Evolutionary conservation across 108 stramenopile species (phyloP).

Genomic region (Nitzschia inconspicua): DNA sequence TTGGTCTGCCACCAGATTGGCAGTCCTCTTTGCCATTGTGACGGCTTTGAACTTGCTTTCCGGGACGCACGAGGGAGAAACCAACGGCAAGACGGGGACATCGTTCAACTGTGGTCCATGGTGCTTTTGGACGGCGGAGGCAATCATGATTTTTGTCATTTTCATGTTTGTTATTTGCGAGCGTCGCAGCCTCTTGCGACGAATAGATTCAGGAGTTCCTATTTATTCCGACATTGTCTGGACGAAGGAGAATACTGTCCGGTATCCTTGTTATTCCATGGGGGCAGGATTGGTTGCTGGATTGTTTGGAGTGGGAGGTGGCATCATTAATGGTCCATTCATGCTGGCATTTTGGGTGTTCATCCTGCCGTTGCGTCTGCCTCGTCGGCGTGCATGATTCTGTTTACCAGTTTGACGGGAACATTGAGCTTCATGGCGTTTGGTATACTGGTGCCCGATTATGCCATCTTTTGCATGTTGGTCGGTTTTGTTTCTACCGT

Average conservation of each 20-base stretch:
- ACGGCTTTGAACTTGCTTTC: conserved; percentile 60
- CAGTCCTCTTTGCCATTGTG: not conserved
- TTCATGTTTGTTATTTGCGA: not conserved
- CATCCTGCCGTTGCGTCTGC: conserved; percentile 83
- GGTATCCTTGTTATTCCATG: conserved; percentile 77
- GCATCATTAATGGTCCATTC: conserved; percentile 85
- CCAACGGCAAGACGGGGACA: too few relatives aligned
- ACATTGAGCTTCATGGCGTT: conserved; percentile 71
- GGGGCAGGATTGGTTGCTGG: conserved; percentile 85
- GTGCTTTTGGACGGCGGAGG: conserved; percentile 36
- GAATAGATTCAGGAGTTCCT: conserved; percentile 27
- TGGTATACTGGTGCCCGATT: conserved; percentile 60
- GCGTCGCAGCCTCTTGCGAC: not conserved
- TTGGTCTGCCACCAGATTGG: not conserved
- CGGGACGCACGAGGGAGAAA: too few relatives aligned
- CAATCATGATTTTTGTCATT: not conserved
- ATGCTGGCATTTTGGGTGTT: conserved; percentile 84
- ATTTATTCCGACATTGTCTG: too few relatives aligned
- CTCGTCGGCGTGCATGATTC: too few relatives aligned
- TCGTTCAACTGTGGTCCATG: conserved; percentile 72
- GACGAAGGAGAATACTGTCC: conserved; percentile 60
- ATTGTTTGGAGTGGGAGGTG: too few relatives aligned
- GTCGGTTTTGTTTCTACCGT: conserved; percentile 63
- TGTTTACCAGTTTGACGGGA: conserved; percentile 80
- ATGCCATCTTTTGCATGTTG: conserved; percentile 53